Percentiles rank a stretch among this genome's conserved stretches.
phyloP scores from a whole-genome alignment of 176 grass and related monocot genomes.

The Eremochloa ophiuroides region DNA sequence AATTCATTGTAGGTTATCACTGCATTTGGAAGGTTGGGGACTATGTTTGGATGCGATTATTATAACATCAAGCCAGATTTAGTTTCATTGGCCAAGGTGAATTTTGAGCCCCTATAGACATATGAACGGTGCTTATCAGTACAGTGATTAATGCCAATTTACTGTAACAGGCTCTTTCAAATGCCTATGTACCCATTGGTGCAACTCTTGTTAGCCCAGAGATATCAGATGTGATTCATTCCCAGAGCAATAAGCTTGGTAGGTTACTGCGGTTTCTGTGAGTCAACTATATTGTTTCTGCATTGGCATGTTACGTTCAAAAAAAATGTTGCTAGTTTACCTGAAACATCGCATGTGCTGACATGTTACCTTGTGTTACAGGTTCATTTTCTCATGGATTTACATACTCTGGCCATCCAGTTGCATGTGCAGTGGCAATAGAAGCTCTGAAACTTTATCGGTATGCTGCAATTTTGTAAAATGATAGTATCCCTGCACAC shows the following conservation, averaged over 20 bases:
- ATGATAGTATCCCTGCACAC: background rate
- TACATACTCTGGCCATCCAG: constrained; percentile 92
- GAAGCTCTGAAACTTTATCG: constrained; percentile 88
- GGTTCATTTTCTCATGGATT: constrained; percentile 98
- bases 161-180: constrained; percentile 77
- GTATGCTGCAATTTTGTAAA: constrained; percentile 20
- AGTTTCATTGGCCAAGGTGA: constrained; percentile 88
- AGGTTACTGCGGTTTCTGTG: constrained; percentile 14
- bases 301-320: no score
- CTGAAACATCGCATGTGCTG: background rate
- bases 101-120: background rate
- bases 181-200: constrained; percentile 87
- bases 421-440: constrained; percentile 81
- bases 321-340: no score
- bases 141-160: constrained; percentile 14
- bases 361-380: constrained; percentile 23
- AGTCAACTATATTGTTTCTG: background rate
- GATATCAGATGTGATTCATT: constrained; percentile 84
- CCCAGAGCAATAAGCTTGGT: constrained; percentile 98
- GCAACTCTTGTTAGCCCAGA: constrained; percentile 87
- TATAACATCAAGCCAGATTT: constrained; percentile 86
- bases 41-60: constrained; percentile 94
- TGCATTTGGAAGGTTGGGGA: constrained; percentile 95
- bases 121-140: background rate
- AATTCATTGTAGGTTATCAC: constrained; percentile 75